Evolutionary conservation across 306 rosid genomes (phyloP).

Genomic region (Coriaria nepalensis): DNA sequence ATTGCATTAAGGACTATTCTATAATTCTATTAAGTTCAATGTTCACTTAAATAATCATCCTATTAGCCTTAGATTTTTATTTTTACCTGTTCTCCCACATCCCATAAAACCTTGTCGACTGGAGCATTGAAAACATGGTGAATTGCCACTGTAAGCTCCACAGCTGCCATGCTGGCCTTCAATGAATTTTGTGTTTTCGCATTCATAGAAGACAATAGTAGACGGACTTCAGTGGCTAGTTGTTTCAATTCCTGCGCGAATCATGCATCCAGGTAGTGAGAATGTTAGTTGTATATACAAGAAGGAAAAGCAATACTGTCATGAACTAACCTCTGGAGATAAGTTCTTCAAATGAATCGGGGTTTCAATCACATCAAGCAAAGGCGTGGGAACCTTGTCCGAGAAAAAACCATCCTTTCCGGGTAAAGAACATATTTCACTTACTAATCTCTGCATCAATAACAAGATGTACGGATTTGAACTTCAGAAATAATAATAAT

Average conservation of each 20-base stretch:
- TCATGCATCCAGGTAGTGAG: slow-evolving; percentile 11
- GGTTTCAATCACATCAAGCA: slow-evolving; percentile 67
- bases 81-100: slow-evolving; percentile 68
- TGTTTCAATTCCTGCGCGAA: slow-evolving; percentile 71
- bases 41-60: background rate
- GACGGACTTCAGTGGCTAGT: slow-evolving; percentile 62
- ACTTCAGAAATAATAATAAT: background rate
- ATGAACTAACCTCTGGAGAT: slow-evolving; percentile 44
- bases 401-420: slow-evolving; percentile 44
- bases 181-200: slow-evolving; percentile 24
- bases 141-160: slow-evolving; percentile 76
- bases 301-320: slow-evolving; percentile 9
- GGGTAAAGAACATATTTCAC: slow-evolving; percentile 34
- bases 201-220: slow-evolving; percentile 40
- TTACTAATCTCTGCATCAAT: slow-evolving; percentile 37
- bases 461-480: background rate
- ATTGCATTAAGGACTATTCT: background rate
- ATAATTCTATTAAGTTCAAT: background rate
- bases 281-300: slow-evolving; percentile 8
- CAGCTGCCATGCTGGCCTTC: slow-evolving; percentile 57
- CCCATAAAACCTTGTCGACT: slow-evolving; percentile 83
- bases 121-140: slow-evolving; percentile 94
- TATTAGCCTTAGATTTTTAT: no score
- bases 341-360: slow-evolving; percentile 85
- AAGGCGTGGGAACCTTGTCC: slow-evolving; percentile 61